These are phyloP conservation scores for Botryotinia convoluta DNA, from an alignment of 2,329 filamentous ascomycete genomes.

Conservation along the genomic window DNA sequence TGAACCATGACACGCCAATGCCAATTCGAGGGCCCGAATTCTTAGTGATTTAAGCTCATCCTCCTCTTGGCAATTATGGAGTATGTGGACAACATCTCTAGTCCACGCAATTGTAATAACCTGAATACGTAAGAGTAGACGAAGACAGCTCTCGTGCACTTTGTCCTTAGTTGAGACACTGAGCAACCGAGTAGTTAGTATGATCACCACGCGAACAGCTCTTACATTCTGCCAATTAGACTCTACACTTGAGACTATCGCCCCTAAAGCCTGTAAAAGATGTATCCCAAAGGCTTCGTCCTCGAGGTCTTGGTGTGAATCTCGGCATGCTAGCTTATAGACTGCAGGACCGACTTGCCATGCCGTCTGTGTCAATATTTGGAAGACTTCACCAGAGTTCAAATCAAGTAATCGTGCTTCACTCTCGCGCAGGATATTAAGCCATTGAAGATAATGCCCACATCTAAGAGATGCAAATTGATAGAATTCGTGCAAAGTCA, in stretches of 20 bases:
- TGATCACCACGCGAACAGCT: slow-evolving; percentile 43
- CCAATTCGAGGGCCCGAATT: slow-evolving; percentile 41
- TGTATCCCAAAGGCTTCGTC: slow-evolving; percentile 39
- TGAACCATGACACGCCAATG: slow-evolving; percentile 44
- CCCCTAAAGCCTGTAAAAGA: slow-evolving; percentile 39
- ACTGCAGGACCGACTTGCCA: slow-evolving; percentile 46
- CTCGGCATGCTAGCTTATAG: slow-evolving; percentile 29
- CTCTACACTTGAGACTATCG: slow-evolving; percentile 40
- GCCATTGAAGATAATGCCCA: slow-evolving; percentile 52
- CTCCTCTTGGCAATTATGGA: slow-evolving; percentile 30
- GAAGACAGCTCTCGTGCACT: slow-evolving; percentile 35
- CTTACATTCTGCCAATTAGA: slow-evolving; percentile 52
- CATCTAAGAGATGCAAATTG: slow-evolving; percentile 49
- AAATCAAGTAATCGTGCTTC: slow-evolving; percentile 49
- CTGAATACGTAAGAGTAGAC: slow-evolving; percentile 39
- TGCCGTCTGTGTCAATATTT: slow-evolving; percentile 49
- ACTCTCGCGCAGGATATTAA: slow-evolving; percentile 54
- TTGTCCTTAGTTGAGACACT: slow-evolving; percentile 38
- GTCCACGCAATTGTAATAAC: slow-evolving; percentile 44
- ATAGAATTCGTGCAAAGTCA: slow-evolving; percentile 55
- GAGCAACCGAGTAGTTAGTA: slow-evolving; percentile 45
- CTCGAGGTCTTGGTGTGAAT: slow-evolving; percentile 40
- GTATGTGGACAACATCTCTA: slow-evolving; percentile 20
- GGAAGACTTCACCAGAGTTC: slow-evolving; percentile 47
- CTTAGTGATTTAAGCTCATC: slow-evolving; percentile 38